Base-by-base conservation (phyloP, 2,329 filamentous ascomycete genomes). In the Leptodontidium sp. region DNA sequence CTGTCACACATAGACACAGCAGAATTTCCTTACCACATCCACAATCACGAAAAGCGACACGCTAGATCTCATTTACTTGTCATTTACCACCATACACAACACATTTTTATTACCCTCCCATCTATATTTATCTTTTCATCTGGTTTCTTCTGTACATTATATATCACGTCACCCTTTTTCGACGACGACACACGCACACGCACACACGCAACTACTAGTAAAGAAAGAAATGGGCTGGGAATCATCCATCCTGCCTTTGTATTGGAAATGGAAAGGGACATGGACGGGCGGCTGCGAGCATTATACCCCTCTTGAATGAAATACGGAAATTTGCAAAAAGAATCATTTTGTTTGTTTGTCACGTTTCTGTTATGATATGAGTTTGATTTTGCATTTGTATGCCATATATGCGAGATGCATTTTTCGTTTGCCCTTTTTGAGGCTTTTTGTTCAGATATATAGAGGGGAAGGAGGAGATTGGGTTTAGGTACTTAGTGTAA, bases 271-370 rank as follows among this genome's bases (percentile, higher is more conserved):
- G 8, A 12, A 40, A 3, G 29, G 38, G 8, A 40, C 11, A 21
- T 9, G 38, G 38, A 40, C 38, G 32, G 43, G 38, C 21, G 21
- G 15, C 29, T 53, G 61, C 59, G 59, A 64, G 61, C 66, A 68
- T 68, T 68, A 68, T 68, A 68, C 66, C 66, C 66, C 61, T 21
- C 21, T 21, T 21, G 61, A 45, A 55, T 55, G 61, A 26, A 64
- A 62, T 64, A 40, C 38, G 47, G 26, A 50, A 62, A n/a, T 29
- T 64, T 55, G 26, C 32, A 47, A 29, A 3, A 21, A 21, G 21
- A 21, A 21, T 1, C 21, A 21, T 21, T 21, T 21, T 21, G 21
- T 21, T 21, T 21, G 21, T 21, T 21, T 21, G 1, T 21, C 21
- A 21, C 21, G 21, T 21, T 21, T 21, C 1, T 21, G 21, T 21